Evolutionary conservation across 345 rosid species (phyloP).

Genomic region (Erodium maritimum): DNA sequence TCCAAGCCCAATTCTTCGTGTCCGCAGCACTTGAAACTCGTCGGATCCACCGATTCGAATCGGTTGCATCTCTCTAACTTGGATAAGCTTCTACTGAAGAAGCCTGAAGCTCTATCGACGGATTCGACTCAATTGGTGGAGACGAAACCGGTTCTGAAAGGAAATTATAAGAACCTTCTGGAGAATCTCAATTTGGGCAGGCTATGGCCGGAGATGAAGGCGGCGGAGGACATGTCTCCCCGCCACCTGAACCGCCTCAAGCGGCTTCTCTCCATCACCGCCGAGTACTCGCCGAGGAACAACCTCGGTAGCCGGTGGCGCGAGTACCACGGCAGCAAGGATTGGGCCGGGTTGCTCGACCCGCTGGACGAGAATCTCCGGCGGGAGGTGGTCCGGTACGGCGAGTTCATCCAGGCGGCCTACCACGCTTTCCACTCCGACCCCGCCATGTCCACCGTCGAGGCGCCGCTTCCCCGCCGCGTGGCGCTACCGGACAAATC

Average conservation of each 20-base stretch:
- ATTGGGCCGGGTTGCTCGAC: slow-evolving; percentile 45
- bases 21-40: slow-evolving; percentile 1
- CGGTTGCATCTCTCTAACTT: slow-evolving; percentile 47
- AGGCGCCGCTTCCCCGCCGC: slow-evolving; percentile 39
- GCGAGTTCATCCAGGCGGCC: slow-evolving; percentile 43
- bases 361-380: too few species aligned
- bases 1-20: not conserved
- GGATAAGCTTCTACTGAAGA: slow-evolving; percentile 43
- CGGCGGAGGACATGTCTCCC: slow-evolving; percentile 91
- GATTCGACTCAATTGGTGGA: not conserved
- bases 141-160: slow-evolving; percentile 6
- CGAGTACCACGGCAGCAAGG: slow-evolving; percentile 43
- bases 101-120: slow-evolving; percentile 7
- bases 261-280: slow-evolving; percentile 54
- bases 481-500: slow-evolving; percentile 61
- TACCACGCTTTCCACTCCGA: slow-evolving; percentile 63
- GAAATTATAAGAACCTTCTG: slow-evolving; percentile 19
- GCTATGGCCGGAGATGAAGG: slow-evolving; percentile 73
- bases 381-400: slow-evolving; percentile 47
- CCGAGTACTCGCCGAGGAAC: slow-evolving; percentile 78
- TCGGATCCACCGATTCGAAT: slow-evolving; percentile 18
- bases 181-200: slow-evolving; percentile 48
- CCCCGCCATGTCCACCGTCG: slow-evolving; percentile 47
- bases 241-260: slow-evolving; percentile 56
- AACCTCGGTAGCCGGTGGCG: slow-evolving; percentile 65